Conservation (phyloP, 2,329 filamentous ascomycete species). For the Aspergillus vadensis region DNA sequence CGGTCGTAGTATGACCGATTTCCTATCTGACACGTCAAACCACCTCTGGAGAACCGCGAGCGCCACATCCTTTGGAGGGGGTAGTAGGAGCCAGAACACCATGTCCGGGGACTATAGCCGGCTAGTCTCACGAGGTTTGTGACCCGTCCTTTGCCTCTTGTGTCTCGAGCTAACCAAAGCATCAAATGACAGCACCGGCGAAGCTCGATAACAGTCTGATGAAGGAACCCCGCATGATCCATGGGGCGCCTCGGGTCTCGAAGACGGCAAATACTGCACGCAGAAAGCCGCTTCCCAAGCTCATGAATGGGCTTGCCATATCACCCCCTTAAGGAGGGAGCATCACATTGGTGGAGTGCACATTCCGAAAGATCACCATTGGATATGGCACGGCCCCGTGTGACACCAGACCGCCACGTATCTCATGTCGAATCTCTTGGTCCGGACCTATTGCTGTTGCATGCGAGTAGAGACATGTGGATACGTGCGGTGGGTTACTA, state of each 20-base stretch:
- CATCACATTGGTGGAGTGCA: slow-evolving; percentile 23
- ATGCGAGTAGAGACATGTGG: not conserved
- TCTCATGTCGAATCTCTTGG: slow-evolving; percentile 10
- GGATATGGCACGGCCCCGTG: slow-evolving; percentile 11
- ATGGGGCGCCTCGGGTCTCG: slow-evolving; percentile 72
- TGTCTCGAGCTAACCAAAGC: slow-evolving; percentile 32
- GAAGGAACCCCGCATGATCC: slow-evolving; percentile 87
- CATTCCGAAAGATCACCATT: slow-evolving; percentile 15
- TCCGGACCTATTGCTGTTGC: slow-evolving; percentile 7
- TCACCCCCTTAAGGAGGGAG: slow-evolving; percentile 31
- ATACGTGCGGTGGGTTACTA: slow-evolving; percentile 7
- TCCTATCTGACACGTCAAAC: slow-evolving; percentile 64
- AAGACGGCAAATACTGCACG: slow-evolving; percentile 46
- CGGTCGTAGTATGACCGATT: slow-evolving; percentile 52
- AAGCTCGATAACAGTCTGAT: slow-evolving; percentile 84
- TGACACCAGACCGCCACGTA: slow-evolving; percentile 15
- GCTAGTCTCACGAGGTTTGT: slow-evolving; percentile 53
- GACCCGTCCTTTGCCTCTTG: not conserved
- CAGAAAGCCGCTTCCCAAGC: slow-evolving; percentile 46
- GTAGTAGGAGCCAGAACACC: slow-evolving; percentile 49
- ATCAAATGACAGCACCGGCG: slow-evolving; percentile 67
- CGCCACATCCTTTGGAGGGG: slow-evolving; percentile 57
- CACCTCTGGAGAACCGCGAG: slow-evolving; percentile 66
- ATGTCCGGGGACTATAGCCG: slow-evolving; percentile 54
- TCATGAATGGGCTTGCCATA: slow-evolving; percentile 45